A percentile compares a stretch with the other conserved stretches of the same genome.
These are phyloP conservation scores for Symbiodinium pilosum DNA, from an alignment of 73 alveolate species.

Conservation along the genomic window DNA sequence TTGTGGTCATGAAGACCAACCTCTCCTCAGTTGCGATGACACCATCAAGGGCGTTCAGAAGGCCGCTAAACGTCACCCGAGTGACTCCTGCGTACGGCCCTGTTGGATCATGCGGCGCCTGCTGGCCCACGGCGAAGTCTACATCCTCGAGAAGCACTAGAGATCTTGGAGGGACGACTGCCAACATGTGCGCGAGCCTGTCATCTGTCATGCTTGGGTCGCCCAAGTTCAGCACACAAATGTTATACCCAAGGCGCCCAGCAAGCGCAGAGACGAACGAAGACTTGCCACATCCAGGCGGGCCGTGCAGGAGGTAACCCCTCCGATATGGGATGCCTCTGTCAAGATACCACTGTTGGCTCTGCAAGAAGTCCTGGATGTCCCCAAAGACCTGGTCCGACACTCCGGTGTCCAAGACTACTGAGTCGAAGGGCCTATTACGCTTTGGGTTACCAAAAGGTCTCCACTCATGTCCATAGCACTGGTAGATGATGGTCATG, in stretches of 20 bases:
- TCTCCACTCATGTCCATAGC: not conserved
- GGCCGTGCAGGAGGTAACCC: constrained; percentile 96
- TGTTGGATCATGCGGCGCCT: constrained; percentile 35
- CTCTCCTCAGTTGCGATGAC: constrained; percentile 95
- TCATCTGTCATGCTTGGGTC: constrained; percentile 95
- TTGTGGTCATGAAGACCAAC: constrained; percentile 89
- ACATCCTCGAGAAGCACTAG: constrained; percentile 95
- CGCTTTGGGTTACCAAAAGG: too few relatives aligned
- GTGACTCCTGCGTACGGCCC: constrained; percentile 94
- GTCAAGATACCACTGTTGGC: constrained; percentile 96
- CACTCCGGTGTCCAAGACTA: constrained; percentile 58
- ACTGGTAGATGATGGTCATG: constrained; percentile 89
- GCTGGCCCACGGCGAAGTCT: constrained; percentile 80
- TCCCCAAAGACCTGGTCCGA: constrained; percentile 92
- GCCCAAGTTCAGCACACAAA: constrained; percentile 96
- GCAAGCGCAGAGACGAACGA: constrained; percentile 75
- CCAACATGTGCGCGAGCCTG: constrained; percentile 95
- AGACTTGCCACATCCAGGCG: constrained; percentile 96
- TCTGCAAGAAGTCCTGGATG: constrained; percentile 94
- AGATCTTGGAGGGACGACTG: constrained; percentile 95
- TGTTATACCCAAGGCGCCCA: constrained; percentile 94
- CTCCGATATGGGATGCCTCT: constrained; percentile 97
- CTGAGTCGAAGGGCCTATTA: constrained; percentile 88
- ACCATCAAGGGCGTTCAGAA: constrained; percentile 96
- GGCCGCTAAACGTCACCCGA: constrained; percentile 96